Conservation (phyloP, 192 early-diverging fungal species). For the Gigaspora rosea region DNA sequence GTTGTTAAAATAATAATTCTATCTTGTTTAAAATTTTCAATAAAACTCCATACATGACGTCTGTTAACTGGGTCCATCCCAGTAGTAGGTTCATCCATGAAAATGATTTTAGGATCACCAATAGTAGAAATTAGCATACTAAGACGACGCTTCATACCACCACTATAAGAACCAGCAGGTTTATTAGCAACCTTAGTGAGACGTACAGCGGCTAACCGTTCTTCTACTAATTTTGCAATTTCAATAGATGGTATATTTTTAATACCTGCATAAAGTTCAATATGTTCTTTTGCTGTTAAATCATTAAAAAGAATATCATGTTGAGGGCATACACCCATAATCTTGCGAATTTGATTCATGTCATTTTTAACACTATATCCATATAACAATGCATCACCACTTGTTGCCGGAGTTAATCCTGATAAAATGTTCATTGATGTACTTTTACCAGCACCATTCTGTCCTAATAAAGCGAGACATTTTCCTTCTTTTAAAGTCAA, state of each 20-base stretch:
- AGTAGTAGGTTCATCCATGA: constrained; percentile 68
- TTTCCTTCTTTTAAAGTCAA: constrained; percentile 57
- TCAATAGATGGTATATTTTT: constrained; percentile 65
- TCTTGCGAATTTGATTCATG: constrained; percentile 64
- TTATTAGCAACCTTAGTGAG: constrained; percentile 66
- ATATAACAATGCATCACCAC: constrained; percentile 71
- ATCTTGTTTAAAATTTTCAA: constrained; percentile 75
- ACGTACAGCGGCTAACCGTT: constrained; percentile 67
- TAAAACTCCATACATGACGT: constrained; percentile 75
- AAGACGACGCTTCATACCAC: constrained; percentile 75
- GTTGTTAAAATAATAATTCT: constrained; percentile 74
- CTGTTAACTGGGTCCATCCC: constrained; percentile 82
- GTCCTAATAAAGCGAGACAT: constrained; percentile 65
- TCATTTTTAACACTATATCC: constrained; percentile 57
- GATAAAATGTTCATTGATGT: constrained; percentile 82
- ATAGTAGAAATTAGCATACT: constrained; percentile 73
- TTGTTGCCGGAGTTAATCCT: constrained; percentile 65
- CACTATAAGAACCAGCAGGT: constrained; percentile 68
- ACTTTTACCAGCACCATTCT: constrained; percentile 78
- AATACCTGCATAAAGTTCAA: constrained; percentile 71
- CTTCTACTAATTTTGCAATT: constrained; percentile 58
- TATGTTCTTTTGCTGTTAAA: constrained; percentile 72
- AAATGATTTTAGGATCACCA: constrained; percentile 68
- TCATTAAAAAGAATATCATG: constrained; percentile 78
- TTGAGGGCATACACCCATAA: constrained; percentile 81